Percentiles rank a stretch among this genome's conserved stretches.
phyloP scores from a whole-genome alignment of 176 grass and related monocot species.

The Carex cristatella region DNA sequence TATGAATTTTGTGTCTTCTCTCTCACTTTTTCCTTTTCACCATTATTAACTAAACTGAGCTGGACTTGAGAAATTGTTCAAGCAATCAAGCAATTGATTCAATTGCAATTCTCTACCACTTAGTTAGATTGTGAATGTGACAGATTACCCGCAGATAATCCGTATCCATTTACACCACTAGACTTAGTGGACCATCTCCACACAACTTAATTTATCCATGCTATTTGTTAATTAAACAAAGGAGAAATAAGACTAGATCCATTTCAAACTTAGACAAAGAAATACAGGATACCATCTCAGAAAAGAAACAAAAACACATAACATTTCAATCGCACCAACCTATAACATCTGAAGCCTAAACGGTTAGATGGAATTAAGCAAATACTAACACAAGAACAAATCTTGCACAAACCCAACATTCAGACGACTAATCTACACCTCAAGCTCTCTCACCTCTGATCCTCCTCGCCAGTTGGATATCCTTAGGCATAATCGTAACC shows the following conservation, averaged over 20 bases:
- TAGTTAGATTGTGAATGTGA: too few species aligned
- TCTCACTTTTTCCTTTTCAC: too few species aligned
- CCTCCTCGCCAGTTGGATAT: constrained; percentile 23
- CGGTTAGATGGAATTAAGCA: background rate
- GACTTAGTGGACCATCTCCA: too few species aligned
- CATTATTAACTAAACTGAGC: too few species aligned
- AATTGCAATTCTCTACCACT: too few species aligned
- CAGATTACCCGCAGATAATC: too few species aligned
- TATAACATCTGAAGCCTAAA: background rate
- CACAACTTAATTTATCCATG: too few species aligned
- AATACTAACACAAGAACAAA: background rate
- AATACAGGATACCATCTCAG: background rate
- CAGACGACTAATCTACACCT: background rate
- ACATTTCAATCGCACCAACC: background rate
- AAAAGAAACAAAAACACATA: background rate
- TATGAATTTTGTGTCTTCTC: too few species aligned
- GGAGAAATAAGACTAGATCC: background rate
- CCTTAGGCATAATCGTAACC: constrained; percentile 34
- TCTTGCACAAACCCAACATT: background rate
- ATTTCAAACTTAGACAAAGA: background rate
- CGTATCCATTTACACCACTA: too few species aligned
- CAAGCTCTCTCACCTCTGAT: constrained; percentile 3
- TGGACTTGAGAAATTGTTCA: too few species aligned
- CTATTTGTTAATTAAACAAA: too few species aligned
- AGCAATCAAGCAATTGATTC: too few species aligned